phyloP scores from a whole-genome alignment of 352 stramenopile genomes.

The Globisporangium cylindrosporum region DNA sequence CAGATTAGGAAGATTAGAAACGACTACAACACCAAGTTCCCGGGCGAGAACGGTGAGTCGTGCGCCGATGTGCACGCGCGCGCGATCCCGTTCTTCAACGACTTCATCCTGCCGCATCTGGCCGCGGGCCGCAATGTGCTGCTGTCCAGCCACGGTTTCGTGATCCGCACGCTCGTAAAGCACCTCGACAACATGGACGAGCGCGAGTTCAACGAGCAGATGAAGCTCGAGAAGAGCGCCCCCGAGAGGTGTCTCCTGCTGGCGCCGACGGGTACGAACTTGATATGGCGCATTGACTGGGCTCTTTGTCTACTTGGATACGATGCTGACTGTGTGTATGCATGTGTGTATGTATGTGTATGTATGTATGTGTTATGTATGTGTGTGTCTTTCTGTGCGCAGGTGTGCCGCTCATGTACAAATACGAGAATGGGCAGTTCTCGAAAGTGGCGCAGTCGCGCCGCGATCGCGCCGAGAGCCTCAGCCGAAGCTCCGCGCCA shows the following conservation, averaged over 20 bases:
- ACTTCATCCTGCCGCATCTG: conserved; percentile 74
- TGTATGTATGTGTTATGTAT: neutral
- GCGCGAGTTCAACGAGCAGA: conserved; percentile 72
- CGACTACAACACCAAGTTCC: conserved; percentile 78
- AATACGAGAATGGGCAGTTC: conserved; percentile 71
- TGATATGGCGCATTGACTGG: neutral
- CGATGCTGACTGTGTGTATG: neutral
- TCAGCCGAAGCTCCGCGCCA: conserved; percentile 64
- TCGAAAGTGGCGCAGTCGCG: conserved; percentile 66
- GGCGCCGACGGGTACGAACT: conserved; percentile 58
- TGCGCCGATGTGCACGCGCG: conserved; percentile 79
- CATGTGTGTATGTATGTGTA: too few species aligned
- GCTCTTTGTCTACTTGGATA: neutral
- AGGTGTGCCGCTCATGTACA: conserved; percentile 85
- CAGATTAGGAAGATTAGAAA: conserved; percentile 78
- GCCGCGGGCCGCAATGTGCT: conserved; percentile 71
- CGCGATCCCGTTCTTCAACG: conserved; percentile 74
- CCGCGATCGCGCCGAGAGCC: conserved; percentile 69
- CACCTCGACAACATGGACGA: conserved; percentile 78
- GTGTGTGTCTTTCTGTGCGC: neutral
- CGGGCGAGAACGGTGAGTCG: conserved; percentile 74
- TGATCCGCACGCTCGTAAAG: conserved; percentile 86
- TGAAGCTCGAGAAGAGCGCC: conserved; percentile 80
- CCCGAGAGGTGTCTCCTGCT: conserved; percentile 72
- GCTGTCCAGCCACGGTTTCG: conserved; percentile 79